A percentile compares a stretch with the other conserved stretches of the same genome.
Evolutionary conservation across 148 eudicot genomes (phyloP).

Genomic region (Arbutus unedo): DNA sequence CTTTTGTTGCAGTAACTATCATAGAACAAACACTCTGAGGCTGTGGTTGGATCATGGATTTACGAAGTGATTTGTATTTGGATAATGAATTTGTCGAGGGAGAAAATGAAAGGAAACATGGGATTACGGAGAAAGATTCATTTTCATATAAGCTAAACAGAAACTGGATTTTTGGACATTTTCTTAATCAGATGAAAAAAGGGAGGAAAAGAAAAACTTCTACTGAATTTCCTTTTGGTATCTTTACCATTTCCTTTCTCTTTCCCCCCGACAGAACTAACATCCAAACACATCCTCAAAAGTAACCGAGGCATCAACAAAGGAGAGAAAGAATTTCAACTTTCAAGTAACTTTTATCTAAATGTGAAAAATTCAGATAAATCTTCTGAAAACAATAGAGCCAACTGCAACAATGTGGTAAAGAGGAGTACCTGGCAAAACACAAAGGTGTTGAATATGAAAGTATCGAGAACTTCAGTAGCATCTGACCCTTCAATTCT

Average conservation of each 20-base stretch:
- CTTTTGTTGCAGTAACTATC: too few species aligned
- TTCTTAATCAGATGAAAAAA: too few species aligned
- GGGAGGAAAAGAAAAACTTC: neutral
- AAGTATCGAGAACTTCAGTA: conserved; percentile 35
- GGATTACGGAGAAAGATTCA: neutral
- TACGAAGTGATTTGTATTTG: neutral
- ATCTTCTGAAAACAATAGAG: neutral
- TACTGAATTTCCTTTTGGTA: too few species aligned
- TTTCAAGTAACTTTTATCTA: neutral
- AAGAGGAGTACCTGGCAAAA: conserved; percentile 48
- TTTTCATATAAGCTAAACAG: neutral
- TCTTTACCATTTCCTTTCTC: too few species aligned
- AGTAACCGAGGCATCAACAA: neutral
- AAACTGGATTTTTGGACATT: neutral
- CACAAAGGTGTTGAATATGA: conserved; percentile 55
- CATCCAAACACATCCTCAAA: too few species aligned
- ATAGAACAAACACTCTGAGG: neutral
- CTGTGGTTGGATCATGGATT: neutral
- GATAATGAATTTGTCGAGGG: too few species aligned
- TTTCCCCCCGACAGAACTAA: too few species aligned
- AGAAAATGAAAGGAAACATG: neutral
- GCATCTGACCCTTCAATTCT: conserved; percentile 48
- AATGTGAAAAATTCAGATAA: neutral
- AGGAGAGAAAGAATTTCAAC: conserved; percentile 4
- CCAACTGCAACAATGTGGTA: neutral